These are phyloP conservation scores for Blastomyces gilchristii DNA, from an alignment of 2,329 filamentous ascomycete genomes.

Conservation along the genomic window DNA sequence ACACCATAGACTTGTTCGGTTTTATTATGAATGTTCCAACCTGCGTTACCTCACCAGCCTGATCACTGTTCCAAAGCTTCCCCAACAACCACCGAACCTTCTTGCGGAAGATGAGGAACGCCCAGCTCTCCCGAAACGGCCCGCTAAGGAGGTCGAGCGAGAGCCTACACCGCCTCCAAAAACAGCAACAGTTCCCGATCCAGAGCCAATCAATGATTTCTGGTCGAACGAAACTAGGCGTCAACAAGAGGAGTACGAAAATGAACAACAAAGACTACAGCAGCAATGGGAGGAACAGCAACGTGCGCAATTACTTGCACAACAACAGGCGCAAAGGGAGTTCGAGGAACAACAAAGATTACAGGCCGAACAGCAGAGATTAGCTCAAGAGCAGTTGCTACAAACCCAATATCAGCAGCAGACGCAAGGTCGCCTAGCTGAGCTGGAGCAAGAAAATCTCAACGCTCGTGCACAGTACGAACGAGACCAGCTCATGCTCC, in stretches of 20 bases:
- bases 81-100: conserved; percentile 84
- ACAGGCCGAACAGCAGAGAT: conserved; percentile 76
- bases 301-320: conserved; percentile 68
- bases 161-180: conserved; percentile 58
- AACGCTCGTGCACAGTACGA: conserved; percentile 93
- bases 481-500: conserved; percentile 90
- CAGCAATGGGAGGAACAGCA: conserved; percentile 77
- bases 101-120: conserved; percentile 74
- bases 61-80: conserved; percentile 91
- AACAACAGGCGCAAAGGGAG: conserved; percentile 79
- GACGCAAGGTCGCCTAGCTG: conserved; percentile 88
- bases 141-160: conserved; percentile 57
- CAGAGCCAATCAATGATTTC: conserved; percentile 92
- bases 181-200: conserved; percentile 55
- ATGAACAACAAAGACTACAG: conserved; percentile 80
- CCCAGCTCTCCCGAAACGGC: conserved; percentile 72
- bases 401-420: conserved; percentile 86
- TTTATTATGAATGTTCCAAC: conserved; percentile 99
- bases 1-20: conserved; percentile 90
- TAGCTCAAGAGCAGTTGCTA: conserved; percentile 82
- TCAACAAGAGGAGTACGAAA: conserved; percentile 89
- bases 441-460: conserved; percentile 89
- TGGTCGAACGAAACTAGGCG: conserved; percentile 89
- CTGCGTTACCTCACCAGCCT: conserved; percentile 90
- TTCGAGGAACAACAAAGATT: conserved; percentile 91